Conservation (phyloP, 805 yeast species). For the Ogataea ganodermae region DNA sequence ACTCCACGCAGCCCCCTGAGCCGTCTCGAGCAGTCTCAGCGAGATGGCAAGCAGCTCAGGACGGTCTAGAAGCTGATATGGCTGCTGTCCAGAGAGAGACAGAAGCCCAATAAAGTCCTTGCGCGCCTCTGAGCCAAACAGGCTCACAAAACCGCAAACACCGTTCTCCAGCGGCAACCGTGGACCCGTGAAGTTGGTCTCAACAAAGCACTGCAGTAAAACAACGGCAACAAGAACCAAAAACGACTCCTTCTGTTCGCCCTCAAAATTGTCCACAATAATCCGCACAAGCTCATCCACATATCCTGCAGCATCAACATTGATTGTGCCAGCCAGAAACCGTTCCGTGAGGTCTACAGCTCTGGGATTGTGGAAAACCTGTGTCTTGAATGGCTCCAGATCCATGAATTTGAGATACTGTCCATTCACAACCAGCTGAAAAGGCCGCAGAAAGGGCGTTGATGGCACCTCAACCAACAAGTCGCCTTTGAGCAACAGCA, state of each 20-base stretch:
- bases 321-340: slow-evolving; percentile 1
- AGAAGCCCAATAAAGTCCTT: slow-evolving; percentile 15
- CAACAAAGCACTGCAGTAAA: slow-evolving; percentile 67
- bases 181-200: slow-evolving; percentile 85
- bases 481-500: slow-evolving; percentile 22
- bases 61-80: slow-evolving; percentile 60
- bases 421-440: slow-evolving; percentile 27
- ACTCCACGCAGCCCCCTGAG: slow-evolving; percentile 36
- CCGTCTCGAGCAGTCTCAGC: slow-evolving; percentile 44
- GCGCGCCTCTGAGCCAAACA: slow-evolving; percentile 16
- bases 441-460: slow-evolving; percentile 6
- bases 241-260: slow-evolving; percentile 31
- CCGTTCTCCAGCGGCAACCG: slow-evolving; percentile 40
- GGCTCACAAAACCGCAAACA: slow-evolving; percentile 20
- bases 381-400: slow-evolving; percentile 9
- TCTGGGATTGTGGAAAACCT: slow-evolving; percentile 18
- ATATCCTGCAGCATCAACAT: slow-evolving; percentile 3
- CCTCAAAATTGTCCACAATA: slow-evolving; percentile 9
- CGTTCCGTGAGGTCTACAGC: slow-evolving; percentile 7
- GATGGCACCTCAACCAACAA: slow-evolving; percentile 1
- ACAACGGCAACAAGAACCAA: slow-evolving; percentile 52
- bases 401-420: slow-evolving; percentile 28
- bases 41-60: slow-evolving; percentile 49
- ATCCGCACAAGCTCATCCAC: slow-evolving; percentile 8
- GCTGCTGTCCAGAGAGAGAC: slow-evolving; percentile 56